Evolutionary conservation across 75 land plant genomes (phyloP), one percentile per base, ranked within the genome.

Genomic region (Cunninghamia lanceolata): DNA sequence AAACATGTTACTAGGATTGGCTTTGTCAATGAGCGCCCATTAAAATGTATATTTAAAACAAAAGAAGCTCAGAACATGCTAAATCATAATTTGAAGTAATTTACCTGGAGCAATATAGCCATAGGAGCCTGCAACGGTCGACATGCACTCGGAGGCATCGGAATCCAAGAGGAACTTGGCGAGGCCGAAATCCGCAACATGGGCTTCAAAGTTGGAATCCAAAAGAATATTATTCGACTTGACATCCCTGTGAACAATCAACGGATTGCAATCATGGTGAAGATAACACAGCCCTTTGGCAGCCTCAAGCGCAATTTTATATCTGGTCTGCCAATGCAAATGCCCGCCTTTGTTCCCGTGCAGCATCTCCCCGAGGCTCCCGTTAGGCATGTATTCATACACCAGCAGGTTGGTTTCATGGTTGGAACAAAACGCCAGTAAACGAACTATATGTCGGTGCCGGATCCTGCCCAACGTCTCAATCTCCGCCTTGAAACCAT

Each of bases 61-160:
- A 40, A 1, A 3, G 42, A 40, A 1, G 42, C 42, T 40, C 42
- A 40, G 5, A 40, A 40, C 42, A 3, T 40, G 5, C 15, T 53
- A 15, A 13, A 53, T 53, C 16, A 28, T 66, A 66, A 28, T 7
- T 7, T 4, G 4, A n/a, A 71, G 4, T 73, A 43, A 52, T 79
- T 17, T 88, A 95, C 95, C 96, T 78, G 95, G 96, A 40, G 96
- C 96, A 71, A 95, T 95, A 93, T 95, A 95, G 88, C 95, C 96
- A 70, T 94, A 94, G 53, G 96, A 94, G 17, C 96, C 96, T 9
- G 95, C 96, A 70, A 95, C 88, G 30, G 94, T 91, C 7, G 95
- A 95, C 96, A 95, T 95, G 88, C 89, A 88, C 76, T 95, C 91
- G 11, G 95, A 91, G 32, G 91, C 85, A 45, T 87, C 93, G 5